Evolutionary conservation across 495 filamentous ascomycete species (phyloP), one percentile per base, ranked within the genome.

Genomic region (Penicillium coprophilum): DNA sequence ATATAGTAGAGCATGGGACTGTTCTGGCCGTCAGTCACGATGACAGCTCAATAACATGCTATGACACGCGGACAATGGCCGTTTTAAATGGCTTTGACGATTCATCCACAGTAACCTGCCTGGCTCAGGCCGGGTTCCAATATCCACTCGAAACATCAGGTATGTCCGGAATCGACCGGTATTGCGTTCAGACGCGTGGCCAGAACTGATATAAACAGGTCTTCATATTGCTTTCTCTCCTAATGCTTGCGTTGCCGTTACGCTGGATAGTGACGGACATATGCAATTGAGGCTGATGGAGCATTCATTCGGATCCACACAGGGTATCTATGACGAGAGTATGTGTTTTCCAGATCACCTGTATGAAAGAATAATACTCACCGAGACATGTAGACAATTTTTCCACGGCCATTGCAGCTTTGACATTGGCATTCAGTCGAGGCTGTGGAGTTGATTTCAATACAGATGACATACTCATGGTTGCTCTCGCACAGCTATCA

Each of bases 11-110:
- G 63, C 81, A 85, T 41, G 84, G 85, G 38, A 88, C 81, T 48
- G 76, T 87, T 9, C 58, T 95, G 3, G 86, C 84, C 43, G 72
- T 95, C 50, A 79, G 78, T 11, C 86, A 86, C 50, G 87, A 86
- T 59, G 91, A 94, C 61, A 89, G 90, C 15, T 87, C 86, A 0
- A 76, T 92, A 27, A 81, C 91, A 48, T 90, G 92, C 66, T 85
- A 90, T 46, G 86, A 94, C 56, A 81, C 89, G 11, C 73, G 77
- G 50, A 88, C 84, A 4, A 84, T 94, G 84, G 70, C 78, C 2
- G 71, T 83, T 36, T 77, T 92, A 1, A 84, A 78, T 55, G 77
- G 80, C 11, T 77, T 87, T 52, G 76, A 77, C n/a, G 84, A 87
- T 63, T 55, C 80, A 11, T 81, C 82, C 45, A 82, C 76, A 21